Evolutionary conservation across 2,329 filamentous ascomycete species (phyloP).

Genomic region (Aspergillus sp.): DNA sequence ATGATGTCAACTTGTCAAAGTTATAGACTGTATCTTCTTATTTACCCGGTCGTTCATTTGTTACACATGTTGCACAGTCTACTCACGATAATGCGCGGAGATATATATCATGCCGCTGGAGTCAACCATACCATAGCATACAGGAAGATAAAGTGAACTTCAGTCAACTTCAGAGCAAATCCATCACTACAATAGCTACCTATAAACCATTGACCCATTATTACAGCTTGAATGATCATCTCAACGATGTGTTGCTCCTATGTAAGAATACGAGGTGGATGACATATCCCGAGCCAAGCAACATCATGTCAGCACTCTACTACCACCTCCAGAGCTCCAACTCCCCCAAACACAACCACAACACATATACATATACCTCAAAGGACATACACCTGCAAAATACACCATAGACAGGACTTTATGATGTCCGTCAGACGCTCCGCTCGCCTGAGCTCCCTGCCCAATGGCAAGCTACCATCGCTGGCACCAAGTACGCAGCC

Average conservation of each 20-base stretch:
- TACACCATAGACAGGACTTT: background rate
- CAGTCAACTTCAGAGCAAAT: too few species aligned
- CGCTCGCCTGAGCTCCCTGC: constrained; percentile 43
- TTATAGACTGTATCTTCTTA: too few species aligned
- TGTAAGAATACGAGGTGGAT: constrained; percentile 4
- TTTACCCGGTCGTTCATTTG: too few species aligned
- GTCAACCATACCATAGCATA: too few species aligned
- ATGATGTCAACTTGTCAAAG: too few species aligned
- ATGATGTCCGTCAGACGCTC: constrained; percentile 56
- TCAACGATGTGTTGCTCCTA: background rate
- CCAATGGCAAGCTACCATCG: constrained; percentile 15
- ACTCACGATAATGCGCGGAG: too few species aligned
- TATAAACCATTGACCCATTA: too few species aligned
- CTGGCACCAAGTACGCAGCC: constrained; percentile 20
- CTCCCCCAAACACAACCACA: background rate
- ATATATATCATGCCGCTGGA: too few species aligned
- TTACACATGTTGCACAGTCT: too few species aligned
- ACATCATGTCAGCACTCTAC: background rate
- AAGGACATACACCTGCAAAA: background rate
- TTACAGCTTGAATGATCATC: background rate
- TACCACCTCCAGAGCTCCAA: background rate
- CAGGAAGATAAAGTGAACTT: too few species aligned
- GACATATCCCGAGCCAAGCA: constrained; percentile 4
- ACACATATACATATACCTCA: background rate
- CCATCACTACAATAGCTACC: too few species aligned